phyloP scores from a whole-genome alignment of 2,329 filamentous ascomycete genomes.

The Trematosphaeria pertusa region DNA sequence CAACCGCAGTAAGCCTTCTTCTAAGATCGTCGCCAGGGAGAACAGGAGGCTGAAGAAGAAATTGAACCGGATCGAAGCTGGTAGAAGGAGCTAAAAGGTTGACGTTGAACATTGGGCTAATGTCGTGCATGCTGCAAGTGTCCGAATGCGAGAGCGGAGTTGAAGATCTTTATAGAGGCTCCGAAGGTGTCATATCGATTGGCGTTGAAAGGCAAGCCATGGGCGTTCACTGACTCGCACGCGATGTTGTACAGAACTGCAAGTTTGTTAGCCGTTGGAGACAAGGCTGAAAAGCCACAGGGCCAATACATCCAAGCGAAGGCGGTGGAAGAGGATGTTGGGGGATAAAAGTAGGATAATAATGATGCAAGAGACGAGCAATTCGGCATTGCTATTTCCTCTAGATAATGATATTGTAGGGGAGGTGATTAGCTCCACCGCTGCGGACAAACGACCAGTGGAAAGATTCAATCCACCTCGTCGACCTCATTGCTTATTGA shows the following conservation, averaged over 20 bases:
- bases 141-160: too few species aligned
- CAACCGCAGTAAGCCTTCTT: too few species aligned
- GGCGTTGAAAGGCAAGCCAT: too few species aligned
- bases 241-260: slow-evolving; percentile 6
- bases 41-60: neutral
- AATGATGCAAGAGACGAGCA: neutral
- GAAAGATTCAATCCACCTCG: neutral
- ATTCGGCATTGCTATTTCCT: slow-evolving; percentile 1
- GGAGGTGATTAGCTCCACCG: neutral
- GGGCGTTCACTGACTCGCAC: too few species aligned
- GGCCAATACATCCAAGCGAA: neutral
- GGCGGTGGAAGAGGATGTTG: neutral
- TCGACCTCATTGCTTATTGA: too few species aligned
- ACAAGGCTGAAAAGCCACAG: neutral
- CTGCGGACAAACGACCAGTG: neutral
- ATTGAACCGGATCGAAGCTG: too few species aligned
- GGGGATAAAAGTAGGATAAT: neutral
- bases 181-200: too few species aligned
- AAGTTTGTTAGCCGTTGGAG: neutral
- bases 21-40: too few species aligned
- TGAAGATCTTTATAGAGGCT: too few species aligned
- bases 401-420: slow-evolving; percentile 1
- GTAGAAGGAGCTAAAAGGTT: too few species aligned
- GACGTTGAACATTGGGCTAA: too few species aligned
- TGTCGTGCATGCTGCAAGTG: too few species aligned